A percentile compares a stretch with the other conserved stretches of the same genome.
Evolutionary conservation across 768 basidiomycete species (phyloP).

Genomic region (Boletus reticulatus): DNA sequence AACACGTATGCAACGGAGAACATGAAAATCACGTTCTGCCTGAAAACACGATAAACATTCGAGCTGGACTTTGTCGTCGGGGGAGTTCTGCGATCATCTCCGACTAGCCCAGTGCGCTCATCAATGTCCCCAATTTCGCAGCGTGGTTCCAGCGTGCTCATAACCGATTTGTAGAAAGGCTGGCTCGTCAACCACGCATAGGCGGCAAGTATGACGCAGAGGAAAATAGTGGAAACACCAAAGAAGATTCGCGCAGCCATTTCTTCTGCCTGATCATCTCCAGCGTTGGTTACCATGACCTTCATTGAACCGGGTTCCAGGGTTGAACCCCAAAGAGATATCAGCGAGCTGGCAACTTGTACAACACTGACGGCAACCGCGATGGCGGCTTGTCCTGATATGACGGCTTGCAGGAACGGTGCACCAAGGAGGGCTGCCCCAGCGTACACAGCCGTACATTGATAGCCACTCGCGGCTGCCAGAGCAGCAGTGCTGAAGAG

Average conservation of each 20-base stretch:
- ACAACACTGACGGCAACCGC: slow-evolving; percentile 79
- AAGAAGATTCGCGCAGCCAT: slow-evolving; percentile 76
- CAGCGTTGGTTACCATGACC: slow-evolving; percentile 4
- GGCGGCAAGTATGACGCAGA: slow-evolving; percentile 50
- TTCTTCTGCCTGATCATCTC: slow-evolving; percentile 55
- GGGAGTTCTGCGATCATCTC: slow-evolving; percentile 24
- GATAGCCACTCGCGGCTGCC: slow-evolving; percentile 64
- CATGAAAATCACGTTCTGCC: slow-evolving; percentile 66
- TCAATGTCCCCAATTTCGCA: slow-evolving; percentile 22
- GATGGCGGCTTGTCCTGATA: slow-evolving; percentile 85
- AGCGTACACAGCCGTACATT: slow-evolving; percentile 75
- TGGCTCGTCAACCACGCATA: slow-evolving; percentile 57
- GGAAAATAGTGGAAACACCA: slow-evolving; percentile 63
- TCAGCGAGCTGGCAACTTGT: slow-evolving; percentile 63
- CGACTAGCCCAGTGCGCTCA: slow-evolving; percentile 36
- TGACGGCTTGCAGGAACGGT: slow-evolving; percentile 65
- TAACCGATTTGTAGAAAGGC: slow-evolving; percentile 57
- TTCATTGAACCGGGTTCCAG: slow-evolving; percentile 23
- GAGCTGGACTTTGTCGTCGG: slow-evolving; percentile 35
- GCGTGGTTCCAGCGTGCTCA: slow-evolving; percentile 44
- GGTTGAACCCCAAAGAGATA: slow-evolving; percentile 51
- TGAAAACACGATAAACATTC: slow-evolving; percentile 52
- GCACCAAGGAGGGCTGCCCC: slow-evolving; percentile 82
- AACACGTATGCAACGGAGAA: slow-evolving; percentile 76
- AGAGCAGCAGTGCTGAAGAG: slow-evolving; percentile 58